phyloP scores from a whole-genome alignment of 2,329 filamentous ascomycete species.

The Ophiostoma novo-ulmi region DNA sequence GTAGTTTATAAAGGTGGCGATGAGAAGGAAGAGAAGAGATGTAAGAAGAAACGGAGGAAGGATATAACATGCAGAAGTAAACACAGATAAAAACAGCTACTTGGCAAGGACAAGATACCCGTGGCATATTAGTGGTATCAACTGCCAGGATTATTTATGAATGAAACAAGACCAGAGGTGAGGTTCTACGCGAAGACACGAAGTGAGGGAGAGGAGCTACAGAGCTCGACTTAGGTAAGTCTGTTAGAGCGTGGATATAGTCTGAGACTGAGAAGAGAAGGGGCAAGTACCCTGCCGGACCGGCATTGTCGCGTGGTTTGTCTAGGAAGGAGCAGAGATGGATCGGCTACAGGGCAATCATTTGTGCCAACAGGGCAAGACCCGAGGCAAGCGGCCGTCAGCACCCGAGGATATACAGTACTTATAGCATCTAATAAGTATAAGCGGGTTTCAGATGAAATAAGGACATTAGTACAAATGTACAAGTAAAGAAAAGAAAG shows the following conservation, averaged over 20 bases:
- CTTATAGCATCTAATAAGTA: no score
- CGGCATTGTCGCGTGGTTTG: slow-evolving; percentile 2
- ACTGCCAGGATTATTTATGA: neutral
- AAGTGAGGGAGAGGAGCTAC: neutral
- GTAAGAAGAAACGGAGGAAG: neutral
- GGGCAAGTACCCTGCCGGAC: neutral
- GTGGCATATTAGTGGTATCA: neutral
- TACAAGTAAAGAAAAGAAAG: neutral
- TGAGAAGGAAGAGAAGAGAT: neutral
- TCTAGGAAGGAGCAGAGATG: neutral
- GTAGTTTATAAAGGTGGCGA: neutral
- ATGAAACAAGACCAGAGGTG: neutral
- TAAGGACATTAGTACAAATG: neutral
- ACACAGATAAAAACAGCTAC: neutral
- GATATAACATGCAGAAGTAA: neutral
- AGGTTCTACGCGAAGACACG: neutral
- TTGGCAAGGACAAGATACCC: neutral
- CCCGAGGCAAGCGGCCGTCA: slow-evolving; percentile 7
- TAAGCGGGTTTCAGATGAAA: neutral
- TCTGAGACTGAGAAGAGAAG: neutral
- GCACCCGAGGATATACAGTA: slow-evolving; percentile 10
- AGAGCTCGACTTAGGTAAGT: neutral
- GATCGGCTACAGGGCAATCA: neutral
- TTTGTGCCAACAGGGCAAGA: neutral
- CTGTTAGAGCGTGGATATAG: neutral